A percentile compares a stretch with the other conserved stretches of the same genome.
These are phyloP conservation scores for Trichoderma erinaceum DNA, from an alignment of 495 filamentous ascomycete species.

Conservation along the genomic window DNA sequence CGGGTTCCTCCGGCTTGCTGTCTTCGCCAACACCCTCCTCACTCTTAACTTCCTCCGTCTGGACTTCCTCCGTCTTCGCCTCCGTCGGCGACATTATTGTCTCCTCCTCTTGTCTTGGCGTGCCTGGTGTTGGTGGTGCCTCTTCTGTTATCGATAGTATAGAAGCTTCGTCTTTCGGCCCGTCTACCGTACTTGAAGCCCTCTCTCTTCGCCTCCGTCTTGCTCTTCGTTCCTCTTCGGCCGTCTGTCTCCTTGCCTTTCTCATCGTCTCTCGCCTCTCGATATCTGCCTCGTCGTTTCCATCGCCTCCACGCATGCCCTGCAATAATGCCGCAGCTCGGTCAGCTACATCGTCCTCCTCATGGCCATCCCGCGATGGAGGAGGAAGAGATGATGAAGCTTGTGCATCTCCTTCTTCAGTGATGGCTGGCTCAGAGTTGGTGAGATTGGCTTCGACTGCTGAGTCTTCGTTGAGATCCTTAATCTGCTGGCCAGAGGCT, in stretches of 20 bases:
- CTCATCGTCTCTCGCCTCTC: slow-evolving; percentile 53
- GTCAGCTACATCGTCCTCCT: slow-evolving; percentile 71
- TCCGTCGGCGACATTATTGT: neutral
- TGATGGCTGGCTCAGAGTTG: slow-evolving; percentile 21
- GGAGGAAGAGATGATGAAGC: slow-evolving; percentile 34
- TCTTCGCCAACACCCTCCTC: neutral
- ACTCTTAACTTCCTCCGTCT: neutral
- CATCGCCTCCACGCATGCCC: slow-evolving; percentile 62
- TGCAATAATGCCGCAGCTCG: slow-evolving; percentile 78
- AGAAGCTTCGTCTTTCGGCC: slow-evolving; percentile 14
- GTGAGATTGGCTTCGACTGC: slow-evolving; percentile 36
- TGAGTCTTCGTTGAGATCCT: slow-evolving; percentile 54
- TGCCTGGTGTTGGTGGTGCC: neutral
- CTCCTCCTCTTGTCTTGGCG: slow-evolving; percentile 11
- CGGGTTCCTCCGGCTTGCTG: slow-evolving; percentile 5
- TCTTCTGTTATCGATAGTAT: neutral
- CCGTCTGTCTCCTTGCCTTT: slow-evolving; percentile 58
- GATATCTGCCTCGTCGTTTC: slow-evolving; percentile 49
- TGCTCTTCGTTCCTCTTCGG: slow-evolving; percentile 61
- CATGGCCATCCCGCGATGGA: slow-evolving; percentile 29
- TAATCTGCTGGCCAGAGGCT: slow-evolving; percentile 78
- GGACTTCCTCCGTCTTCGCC: neutral
- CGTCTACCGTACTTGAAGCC: slow-evolving; percentile 30
- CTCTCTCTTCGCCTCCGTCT: slow-evolving; percentile 53
- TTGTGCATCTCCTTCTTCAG: slow-evolving; percentile 32